Base-by-base conservation (phyloP, 164 flowering plant genomes). In the Berberis thunbergii region DNA sequence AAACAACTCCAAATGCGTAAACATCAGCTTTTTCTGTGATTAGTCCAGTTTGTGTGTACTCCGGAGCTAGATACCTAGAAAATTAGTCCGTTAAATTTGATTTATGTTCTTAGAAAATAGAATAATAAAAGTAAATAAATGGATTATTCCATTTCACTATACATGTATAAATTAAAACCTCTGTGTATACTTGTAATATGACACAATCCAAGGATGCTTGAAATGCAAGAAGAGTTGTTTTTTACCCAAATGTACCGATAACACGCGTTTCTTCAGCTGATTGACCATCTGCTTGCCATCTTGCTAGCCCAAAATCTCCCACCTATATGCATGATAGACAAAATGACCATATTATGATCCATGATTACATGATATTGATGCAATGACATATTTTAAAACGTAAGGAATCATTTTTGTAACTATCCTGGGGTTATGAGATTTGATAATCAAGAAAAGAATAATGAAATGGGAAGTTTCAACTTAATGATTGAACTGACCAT, bases 21-120 rank as follows among this genome's bases (percentile, higher is more conserved):
- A 79, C 77, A 66, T 79, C 83, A 7, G 80, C 76, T 59, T 76
- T 79, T 65, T 74, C 78, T 57, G 83, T 79, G 57, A 79, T 72
- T 46, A 65, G 62, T 6, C 78, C 80, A 7, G 75, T 72, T 7
- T 71, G 73, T 7, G 74, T 69, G 66, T 79, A 77, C 69, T 79
- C 80, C 0, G 83, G 83, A 43, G 83, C 75, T 42, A 79, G 57
- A 65, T 79, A 79, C 73, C 83, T 79, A 53, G 55, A 41, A 54
- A 54, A 7, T 9, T 26, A 52, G 10, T 52, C 4, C n/a, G 11
- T 26, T 26, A 26, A 26, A 26, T 26, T 26, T 26, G 26, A 26
- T 26, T n/a, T 26, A 26, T 26, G 26, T 26, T 26, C 26, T 26
- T 26, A 26, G 26, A 26, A 26, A 26, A 26, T 26, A 26, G 26